Conservation (phyloP, 2,329 filamentous ascomycete genomes). For the Fusarium incarnatum region DNA sequence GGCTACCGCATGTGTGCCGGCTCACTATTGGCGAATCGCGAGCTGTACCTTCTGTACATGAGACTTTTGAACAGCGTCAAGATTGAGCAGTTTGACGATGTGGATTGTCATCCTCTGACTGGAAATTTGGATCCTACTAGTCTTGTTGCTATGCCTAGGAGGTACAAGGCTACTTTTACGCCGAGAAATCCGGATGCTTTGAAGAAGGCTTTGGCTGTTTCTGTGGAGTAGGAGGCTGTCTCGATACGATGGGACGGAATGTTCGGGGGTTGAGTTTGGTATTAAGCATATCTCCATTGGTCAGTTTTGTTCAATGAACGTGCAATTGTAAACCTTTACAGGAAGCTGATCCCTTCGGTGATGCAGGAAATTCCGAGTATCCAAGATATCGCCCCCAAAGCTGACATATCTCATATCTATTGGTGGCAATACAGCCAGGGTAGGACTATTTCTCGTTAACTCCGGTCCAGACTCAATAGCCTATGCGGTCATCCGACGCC, state of each 20-base stretch:
- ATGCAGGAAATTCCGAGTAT: neutral
- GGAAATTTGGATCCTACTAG: constrained; percentile 72
- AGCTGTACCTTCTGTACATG: constrained; percentile 73
- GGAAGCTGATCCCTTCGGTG: neutral
- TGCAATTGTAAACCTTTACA: neutral
- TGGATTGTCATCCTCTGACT: constrained; percentile 68
- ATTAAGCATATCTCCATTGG: no score
- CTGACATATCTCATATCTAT: neutral
- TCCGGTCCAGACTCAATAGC: neutral
- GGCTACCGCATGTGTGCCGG: constrained; percentile 77
- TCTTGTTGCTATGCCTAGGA: constrained; percentile 69
- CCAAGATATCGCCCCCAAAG: neutral
- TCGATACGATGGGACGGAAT: no score
- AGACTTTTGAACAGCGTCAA: constrained; percentile 71
- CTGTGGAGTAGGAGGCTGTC: no score
- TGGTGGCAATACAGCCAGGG: neutral
- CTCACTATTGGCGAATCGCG: constrained; percentile 66
- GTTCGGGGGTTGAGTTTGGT: no score
- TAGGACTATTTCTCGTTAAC: neutral
- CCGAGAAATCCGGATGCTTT: constrained; percentile 55
- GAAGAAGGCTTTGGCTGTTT: constrained; percentile 23
- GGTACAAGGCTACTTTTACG: constrained; percentile 69
- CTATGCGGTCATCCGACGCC: neutral
- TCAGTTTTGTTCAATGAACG: no score
- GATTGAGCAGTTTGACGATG: constrained; percentile 64